A percentile compares a stretch with the other conserved stretches of the same genome.
Evolutionary conservation across 1,284 basidiomycete genomes (phyloP).

Genomic region (Pyrrhoderma lamaoense): DNA sequence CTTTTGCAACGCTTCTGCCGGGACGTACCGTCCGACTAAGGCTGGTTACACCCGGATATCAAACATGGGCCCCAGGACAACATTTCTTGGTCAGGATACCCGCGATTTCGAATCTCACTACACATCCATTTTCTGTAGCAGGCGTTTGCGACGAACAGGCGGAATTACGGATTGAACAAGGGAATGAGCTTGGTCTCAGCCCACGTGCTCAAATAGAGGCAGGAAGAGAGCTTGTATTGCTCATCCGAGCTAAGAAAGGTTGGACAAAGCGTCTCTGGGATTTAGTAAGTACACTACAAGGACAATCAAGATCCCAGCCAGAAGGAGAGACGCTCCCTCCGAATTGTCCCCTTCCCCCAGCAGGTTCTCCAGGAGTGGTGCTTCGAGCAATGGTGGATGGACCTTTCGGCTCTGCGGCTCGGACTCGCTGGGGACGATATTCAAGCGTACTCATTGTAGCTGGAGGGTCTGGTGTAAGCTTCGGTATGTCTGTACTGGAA

Average conservation of each 20-base stretch:
- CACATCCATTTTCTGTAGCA: slow-evolving; percentile 80
- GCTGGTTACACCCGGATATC: slow-evolving; percentile 50
- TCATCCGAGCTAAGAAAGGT: slow-evolving; percentile 71
- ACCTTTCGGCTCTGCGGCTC: slow-evolving; percentile 68
- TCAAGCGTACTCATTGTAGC: slow-evolving; percentile 65
- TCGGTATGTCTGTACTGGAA: slow-evolving; percentile 68
- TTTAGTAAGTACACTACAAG: slow-evolving; percentile 32
- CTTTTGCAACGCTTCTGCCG: slow-evolving; percentile 71
- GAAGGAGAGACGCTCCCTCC: slow-evolving; percentile 30
- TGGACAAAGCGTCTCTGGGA: slow-evolving; percentile 76
- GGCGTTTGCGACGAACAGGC: slow-evolving; percentile 56
- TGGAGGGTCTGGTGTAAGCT: slow-evolving; percentile 78
- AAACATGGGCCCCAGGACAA: slow-evolving; percentile 75
- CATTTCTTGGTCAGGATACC: slow-evolving; percentile 74
- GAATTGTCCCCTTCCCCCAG: slow-evolving; percentile 25
- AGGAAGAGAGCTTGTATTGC: slow-evolving; percentile 59
- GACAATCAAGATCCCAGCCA: slow-evolving; percentile 26
- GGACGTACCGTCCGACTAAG: slow-evolving; percentile 74
- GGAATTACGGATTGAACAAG: slow-evolving; percentile 29
- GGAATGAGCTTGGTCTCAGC: slow-evolving; percentile 28
- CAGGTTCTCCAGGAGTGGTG: slow-evolving; percentile 40
- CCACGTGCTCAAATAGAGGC: slow-evolving; percentile 30
- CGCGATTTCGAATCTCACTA: slow-evolving; percentile 56
- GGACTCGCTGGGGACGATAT: slow-evolving; percentile 60
- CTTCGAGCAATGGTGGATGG: slow-evolving; percentile 67